Base-by-base conservation (phyloP, 768 basidiomycete genomes). In the Lentinus tigrinus region DNA sequence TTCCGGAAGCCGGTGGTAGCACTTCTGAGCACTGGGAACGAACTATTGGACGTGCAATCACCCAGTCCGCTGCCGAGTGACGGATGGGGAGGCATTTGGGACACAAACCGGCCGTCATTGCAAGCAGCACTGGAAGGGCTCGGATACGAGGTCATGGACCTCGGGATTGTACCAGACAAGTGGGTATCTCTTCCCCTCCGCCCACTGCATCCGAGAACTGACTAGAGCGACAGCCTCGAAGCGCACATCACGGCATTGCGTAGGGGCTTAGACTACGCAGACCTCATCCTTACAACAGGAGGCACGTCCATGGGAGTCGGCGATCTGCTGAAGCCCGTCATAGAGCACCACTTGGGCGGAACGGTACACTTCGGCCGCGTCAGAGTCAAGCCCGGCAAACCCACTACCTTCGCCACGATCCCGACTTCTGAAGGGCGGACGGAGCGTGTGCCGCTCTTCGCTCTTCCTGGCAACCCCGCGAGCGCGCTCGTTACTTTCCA, bases 251-350 rank as follows among this genome's bases (percentile, higher is more conserved):
- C 70, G 10, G 81, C 82, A 3, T 78, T 96, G 47, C 65, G 70
- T 58, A 72, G 70, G 28, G 92, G 87, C 0, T 75, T 90, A 7
- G 75, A 79, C 37, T 65, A 69, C 19, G 88, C 91, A 0, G 93
- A 95, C 66, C 71, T 96, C 8, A 69, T 96, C 14, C 73, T 95
- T 11, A 89, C 91, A 0, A 96, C 93, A 1, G 93, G 93, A 11
- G 93, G 93, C 4, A 94, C 93, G 4, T 93, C 91, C 2, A 95
- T 95, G 93, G 93, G 93, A 0, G 81, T 93, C 2, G 85, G 85
- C 0, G 93, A 95, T 70, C 78, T 95, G 21, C 73, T 96, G 39
- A 95, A 95, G 70, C 93, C 93, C 1, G 83, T 94, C 56, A 88
- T 96, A 55, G 93, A 96, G 71, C 83, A 85, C 16, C 79, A 88